Base-by-base conservation (phyloP, 805 yeast genomes). In the Metschnikowia sp. region DNA sequence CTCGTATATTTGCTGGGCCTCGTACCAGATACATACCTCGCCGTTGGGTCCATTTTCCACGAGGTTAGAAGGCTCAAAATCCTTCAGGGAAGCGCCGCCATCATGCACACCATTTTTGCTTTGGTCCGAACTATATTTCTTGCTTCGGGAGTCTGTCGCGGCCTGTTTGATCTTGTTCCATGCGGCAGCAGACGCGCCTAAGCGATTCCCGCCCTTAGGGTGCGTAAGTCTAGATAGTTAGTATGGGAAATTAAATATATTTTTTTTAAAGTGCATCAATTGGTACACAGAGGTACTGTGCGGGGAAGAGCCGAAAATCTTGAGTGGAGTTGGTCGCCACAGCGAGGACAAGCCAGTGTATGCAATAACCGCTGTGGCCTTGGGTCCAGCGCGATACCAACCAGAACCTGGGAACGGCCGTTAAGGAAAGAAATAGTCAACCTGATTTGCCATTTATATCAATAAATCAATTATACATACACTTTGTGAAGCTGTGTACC, bases 81-180 rank as follows among this genome's bases (percentile, higher is more conserved):
- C 19, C 6, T 36, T 29, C 29, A 12, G 10, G 10, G 30, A 40
- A 4, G 43, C 40, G 22, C 30, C 40, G 18, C 12, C 22, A 19
- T 10, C 10, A 33, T 44, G 40, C 11, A 28, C 38, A 7, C 34
- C 40, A 29, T 32, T 30, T 1, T 33, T 30, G 33, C 19, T 32
- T 28, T 30, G 18, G 18, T 15, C 18, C 18, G 18, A 15, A 15
- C 18, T 15, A 15, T 15, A 2, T 3, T 15, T 15, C 18, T 15
- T 15, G 8, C 28, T n/a, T 8, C 47, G 41, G 11, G 47, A 10
- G 2, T 53, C 56, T 8, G 37, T 22, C 8, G 52, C 42, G 31
- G 71, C 60, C 44, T 65, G 70, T 52, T 68, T 70, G 50, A 72
- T 59, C 49, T 71, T 70, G 47, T 63, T 65, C 74, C 75, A 72